Conservation (phyloP, 2,329 filamentous ascomycete genomes). For the Exophiala calicioides region DNA sequence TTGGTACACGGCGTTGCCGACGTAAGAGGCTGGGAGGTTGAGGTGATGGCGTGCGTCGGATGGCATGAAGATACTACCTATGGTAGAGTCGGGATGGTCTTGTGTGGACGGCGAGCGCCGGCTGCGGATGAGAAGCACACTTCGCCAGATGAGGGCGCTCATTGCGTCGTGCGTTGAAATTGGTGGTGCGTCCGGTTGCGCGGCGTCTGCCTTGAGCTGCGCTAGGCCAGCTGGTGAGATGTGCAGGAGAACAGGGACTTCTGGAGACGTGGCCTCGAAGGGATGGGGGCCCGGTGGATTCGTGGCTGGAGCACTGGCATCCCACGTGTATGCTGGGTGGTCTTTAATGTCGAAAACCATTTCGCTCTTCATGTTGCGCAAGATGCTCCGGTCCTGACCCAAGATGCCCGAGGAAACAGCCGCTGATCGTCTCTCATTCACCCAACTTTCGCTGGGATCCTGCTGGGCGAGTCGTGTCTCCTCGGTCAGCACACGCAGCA, state of each 20-base stretch:
- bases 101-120: background rate
- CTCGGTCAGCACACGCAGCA: constrained; percentile 7
- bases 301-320: background rate
- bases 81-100: background rate
- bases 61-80: constrained; percentile 7
- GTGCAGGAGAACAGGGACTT: constrained; percentile 1
- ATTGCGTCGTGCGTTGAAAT: constrained; percentile 15
- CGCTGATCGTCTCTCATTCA: no score
- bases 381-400: constrained; percentile 3
- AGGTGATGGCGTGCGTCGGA: constrained; percentile 12
- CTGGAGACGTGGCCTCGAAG: background rate
- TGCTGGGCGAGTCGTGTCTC: constrained; percentile 2
- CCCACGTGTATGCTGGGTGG: constrained; percentile 7
- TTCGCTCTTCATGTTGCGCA: constrained; percentile 2
- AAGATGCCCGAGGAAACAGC: background rate
- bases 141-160: constrained; percentile 11
- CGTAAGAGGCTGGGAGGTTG: constrained; percentile 5
- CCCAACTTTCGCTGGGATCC: background rate
- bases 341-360: constrained; percentile 10
- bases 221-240: constrained; percentile 4
- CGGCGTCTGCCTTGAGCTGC: constrained; percentile 10
- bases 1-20: constrained; percentile 14
- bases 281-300: constrained; percentile 3
- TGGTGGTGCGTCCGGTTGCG: background rate
- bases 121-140: constrained; percentile 4